Evolutionary conservation across 352 stramenopile genomes (phyloP), one percentile per base, ranked within the genome.

Genomic region (Phytophthora kernoviae): DNA sequence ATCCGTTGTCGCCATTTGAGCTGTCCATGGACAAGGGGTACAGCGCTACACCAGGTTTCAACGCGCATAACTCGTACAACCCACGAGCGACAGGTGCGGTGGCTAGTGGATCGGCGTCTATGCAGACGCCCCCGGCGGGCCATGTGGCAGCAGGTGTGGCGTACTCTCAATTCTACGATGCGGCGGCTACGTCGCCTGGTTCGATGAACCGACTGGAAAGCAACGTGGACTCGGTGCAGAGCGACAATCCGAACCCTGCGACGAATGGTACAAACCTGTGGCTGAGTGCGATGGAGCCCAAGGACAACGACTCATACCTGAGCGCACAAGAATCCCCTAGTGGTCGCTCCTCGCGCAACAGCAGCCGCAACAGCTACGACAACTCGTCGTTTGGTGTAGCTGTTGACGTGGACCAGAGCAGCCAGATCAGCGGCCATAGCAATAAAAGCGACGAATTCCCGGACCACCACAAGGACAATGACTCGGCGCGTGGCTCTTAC

Each of bases 1-100:
- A 93, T 48, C 84, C 84, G 54, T 58, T 93, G 47, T 93, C 84
- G 63, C 84, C 84, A 2, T 93, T 93, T 48, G 81, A 93, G 68
- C 73, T 93, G 30, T 93, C 84, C 30, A 90, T 93, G 81, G 84
- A 93, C 72, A 93, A 93, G 78, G 78, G 77, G 32, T 90, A 88
- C 70, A 73, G 66, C 37, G 65, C 66, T n/a, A 78, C 65, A 12
- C 68, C 68, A 1, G 59, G 42, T 47, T 80, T 73, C 39, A 68
- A 45, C 30, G 59, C 56, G n/a, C 69, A 81, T 51, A 73, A 74
- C 54, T 62, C 62, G 50, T 81, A 84, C 67, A 81, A 79, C 54
- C 61, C 68, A 34, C 66, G 59, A 15, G 69, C 34, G 9, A 54
- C 72, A 9, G 60, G 65, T 24, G 43, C 55, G 65, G 67, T 26